These are phyloP conservation scores for Turnera subulata DNA, from an alignment of 345 rosid species.

Conservation along the genomic window DNA sequence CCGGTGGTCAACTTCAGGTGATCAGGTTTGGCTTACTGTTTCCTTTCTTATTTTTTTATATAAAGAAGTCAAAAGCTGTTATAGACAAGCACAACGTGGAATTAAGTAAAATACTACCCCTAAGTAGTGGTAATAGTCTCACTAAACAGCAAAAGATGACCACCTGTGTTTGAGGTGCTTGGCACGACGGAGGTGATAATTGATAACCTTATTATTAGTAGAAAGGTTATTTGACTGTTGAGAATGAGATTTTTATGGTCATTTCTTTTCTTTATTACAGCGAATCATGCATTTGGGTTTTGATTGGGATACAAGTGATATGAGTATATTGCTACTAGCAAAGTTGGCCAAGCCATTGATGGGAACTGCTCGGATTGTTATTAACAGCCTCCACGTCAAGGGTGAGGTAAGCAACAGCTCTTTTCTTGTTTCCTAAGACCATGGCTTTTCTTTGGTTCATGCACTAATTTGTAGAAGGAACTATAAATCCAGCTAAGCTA, in stretches of 20 bases:
- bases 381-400: constrained; percentile 88
- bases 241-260: constrained; percentile 1
- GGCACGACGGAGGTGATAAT: too few relatives aligned
- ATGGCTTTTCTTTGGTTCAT: background rate
- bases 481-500: too few relatives aligned
- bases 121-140: too few relatives aligned
- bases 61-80: too few relatives aligned
- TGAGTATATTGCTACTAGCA: constrained; percentile 80
- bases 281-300: constrained; percentile 68
- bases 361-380: constrained; percentile 82
- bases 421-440: background rate
- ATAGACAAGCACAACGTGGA: too few relatives aligned
- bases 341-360: constrained; percentile 81
- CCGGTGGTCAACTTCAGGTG: constrained; percentile 74
- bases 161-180: too few relatives aligned
- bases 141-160: too few relatives aligned
- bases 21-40: constrained; percentile 57
- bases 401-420: constrained; percentile 69
- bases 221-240: too few relatives aligned
- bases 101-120: too few relatives aligned
- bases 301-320: constrained; percentile 79
- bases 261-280: constrained; percentile 37
- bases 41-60: background rate
- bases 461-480: background rate
- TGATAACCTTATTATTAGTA: too few relatives aligned